A percentile compares a stretch with the other conserved stretches of the same genome.
Evolutionary conservation across 257 asterid species (phyloP).

Genomic region (Prunella vulgaris): DNA sequence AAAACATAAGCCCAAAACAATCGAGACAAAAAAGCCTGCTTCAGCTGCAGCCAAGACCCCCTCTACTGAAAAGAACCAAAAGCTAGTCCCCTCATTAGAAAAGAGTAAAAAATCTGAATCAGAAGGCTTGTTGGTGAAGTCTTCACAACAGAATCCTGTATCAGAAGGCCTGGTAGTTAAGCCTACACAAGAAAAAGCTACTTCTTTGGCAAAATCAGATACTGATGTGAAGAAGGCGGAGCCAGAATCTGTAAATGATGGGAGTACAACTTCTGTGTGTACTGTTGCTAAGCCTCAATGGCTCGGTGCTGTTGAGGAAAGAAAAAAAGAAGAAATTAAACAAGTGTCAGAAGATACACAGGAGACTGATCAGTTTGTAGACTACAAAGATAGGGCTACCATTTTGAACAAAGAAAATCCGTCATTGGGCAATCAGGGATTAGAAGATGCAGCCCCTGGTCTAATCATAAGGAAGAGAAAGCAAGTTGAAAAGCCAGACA

Average conservation of each 20-base stretch:
- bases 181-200: constrained; percentile 31
- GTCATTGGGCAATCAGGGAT: constrained; percentile 29
- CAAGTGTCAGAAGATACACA: constrained; percentile 31
- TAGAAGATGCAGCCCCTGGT: constrained; percentile 96
- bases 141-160: constrained; percentile 30
- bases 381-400: constrained; percentile 67
- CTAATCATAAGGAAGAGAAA: constrained; percentile 87
- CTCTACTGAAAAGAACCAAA: constrained; percentile 23
- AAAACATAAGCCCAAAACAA: constrained; percentile 36
- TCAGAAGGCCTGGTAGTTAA: constrained; percentile 30
- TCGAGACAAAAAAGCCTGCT: constrained; percentile 20
- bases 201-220: constrained; percentile 30
- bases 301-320: constrained; percentile 86
- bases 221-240: constrained; percentile 33
- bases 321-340: constrained; percentile 42
- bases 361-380: constrained; percentile 74
- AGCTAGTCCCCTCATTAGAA: constrained; percentile 15
- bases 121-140: constrained; percentile 26
- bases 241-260: constrained; percentile 28
- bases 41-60: constrained; percentile 24
- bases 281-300: constrained; percentile 74
- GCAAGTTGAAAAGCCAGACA: constrained; percentile 43
- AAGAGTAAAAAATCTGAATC: constrained; percentile 28
- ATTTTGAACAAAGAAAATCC: constrained; percentile 40
- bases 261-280: constrained; percentile 33